These are phyloP conservation scores for Phaeoacremonium minimum DNA, from an alignment of 2,329 filamentous ascomycete genomes.

Conservation along the genomic window DNA sequence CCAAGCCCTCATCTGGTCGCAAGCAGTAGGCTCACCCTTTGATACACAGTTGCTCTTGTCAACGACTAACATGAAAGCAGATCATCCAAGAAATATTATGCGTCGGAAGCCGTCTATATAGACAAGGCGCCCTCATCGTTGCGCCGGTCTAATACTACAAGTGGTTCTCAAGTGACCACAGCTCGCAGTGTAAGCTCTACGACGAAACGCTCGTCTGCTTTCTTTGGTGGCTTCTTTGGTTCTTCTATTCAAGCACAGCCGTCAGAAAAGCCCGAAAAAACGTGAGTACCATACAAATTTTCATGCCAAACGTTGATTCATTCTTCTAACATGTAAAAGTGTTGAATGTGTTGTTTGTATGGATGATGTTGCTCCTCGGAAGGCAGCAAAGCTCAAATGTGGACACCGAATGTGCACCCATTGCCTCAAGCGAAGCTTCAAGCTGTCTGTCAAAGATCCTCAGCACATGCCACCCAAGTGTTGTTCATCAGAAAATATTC, in stretches of 20 bases:
- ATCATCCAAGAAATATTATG: conserved; percentile 16
- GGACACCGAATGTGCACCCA: conserved; percentile 76
- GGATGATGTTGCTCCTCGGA: conserved; percentile 59
- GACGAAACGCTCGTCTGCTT: conserved; percentile 25
- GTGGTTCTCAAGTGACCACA: conserved; percentile 26
- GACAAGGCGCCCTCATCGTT: conserved; percentile 23
- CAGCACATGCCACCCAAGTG: conserved; percentile 82
- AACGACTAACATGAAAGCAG: conserved; percentile 7
- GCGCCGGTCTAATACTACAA: conserved; percentile 25
- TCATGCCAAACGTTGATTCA: too few species aligned
- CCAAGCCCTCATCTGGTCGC: conserved; percentile 16
- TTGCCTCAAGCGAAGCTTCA: conserved; percentile 73
- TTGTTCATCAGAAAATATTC: conserved; percentile 70
- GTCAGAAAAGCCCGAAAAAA: conserved; percentile 14
- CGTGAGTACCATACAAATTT: conserved; percentile 13
- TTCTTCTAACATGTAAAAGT: conserved; percentile 36
- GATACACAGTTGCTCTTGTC: too few species aligned
- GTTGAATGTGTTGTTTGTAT: conserved; percentile 71
- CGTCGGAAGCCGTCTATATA: conserved; percentile 22
- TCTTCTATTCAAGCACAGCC: conserved; percentile 14
- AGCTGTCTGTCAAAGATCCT: conserved; percentile 70
- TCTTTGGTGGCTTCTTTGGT: conserved; percentile 25
- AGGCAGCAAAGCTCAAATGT: conserved; percentile 69
- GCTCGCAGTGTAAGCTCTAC: conserved; percentile 31
- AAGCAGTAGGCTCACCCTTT: conserved; percentile 28